A percentile compares a stretch with the other conserved stretches of the same genome.
phyloP scores from a whole-genome alignment of 306 rosid genomes.

The Neltuma alba region DNA sequence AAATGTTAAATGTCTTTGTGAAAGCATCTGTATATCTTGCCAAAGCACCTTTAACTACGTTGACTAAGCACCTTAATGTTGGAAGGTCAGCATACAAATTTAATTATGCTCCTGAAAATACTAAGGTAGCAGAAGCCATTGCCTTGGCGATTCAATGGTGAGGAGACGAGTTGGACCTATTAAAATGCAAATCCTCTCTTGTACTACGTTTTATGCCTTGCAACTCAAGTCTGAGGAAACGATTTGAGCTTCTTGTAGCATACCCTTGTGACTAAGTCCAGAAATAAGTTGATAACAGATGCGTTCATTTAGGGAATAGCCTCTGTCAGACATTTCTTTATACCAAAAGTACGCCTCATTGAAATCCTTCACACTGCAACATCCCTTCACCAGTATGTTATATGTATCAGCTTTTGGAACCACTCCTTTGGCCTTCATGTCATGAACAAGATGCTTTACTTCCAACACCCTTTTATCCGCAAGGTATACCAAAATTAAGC shows the following conservation, averaged over 20 bases:
- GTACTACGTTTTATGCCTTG: slow-evolving; percentile 42
- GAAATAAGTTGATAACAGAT: slow-evolving; percentile 51
- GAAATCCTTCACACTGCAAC: too few relatives aligned
- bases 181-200: background rate
- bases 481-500: slow-evolving; percentile 68
- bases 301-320: slow-evolving; percentile 40
- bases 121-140: too few relatives aligned
- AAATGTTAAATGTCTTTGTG: too few relatives aligned
- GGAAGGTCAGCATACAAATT: too few relatives aligned
- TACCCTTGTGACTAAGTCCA: slow-evolving; percentile 69
- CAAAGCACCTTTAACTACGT: too few relatives aligned
- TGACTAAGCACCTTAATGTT: too few relatives aligned
- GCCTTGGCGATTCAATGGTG: background rate
- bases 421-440: slow-evolving; percentile 78
- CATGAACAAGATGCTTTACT: slow-evolving; percentile 54
- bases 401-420: slow-evolving; percentile 66
- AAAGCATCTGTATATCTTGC: too few relatives aligned
- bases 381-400: too few relatives aligned
- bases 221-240: slow-evolving; percentile 58
- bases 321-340: slow-evolving; percentile 59
- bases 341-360: too few relatives aligned
- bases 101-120: too few relatives aligned
- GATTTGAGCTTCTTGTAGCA: slow-evolving; percentile 63
- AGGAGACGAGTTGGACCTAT: slow-evolving; percentile 9
- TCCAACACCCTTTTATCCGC: slow-evolving; percentile 56